Base-by-base conservation (phyloP, 371 early-diverging fungal genomes). In the Zychaea mexicana region DNA sequence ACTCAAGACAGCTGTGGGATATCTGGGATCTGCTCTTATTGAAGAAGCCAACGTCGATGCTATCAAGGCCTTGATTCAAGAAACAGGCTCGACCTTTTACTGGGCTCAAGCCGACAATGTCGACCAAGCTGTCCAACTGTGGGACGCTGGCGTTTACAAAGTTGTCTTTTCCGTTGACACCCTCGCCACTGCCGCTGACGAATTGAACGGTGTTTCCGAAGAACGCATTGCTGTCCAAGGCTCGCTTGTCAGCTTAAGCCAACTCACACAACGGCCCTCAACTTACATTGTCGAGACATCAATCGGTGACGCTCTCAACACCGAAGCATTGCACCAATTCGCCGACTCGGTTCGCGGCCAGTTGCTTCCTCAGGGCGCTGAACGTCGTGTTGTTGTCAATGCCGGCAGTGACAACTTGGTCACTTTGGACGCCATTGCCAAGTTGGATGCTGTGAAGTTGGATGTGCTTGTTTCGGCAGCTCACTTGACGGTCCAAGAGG, bases 101-200 rank as follows among this genome's bases (percentile, higher is more conserved):
- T 87, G 87, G 87, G 76, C 82, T 24, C 70, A 71, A 38, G 84
- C 84, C 42, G 63, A 57, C 27, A 66, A 70, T 30, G 68, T 79
- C 28, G 87, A 88, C 32, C 69, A 83, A 59, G 86, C 86, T 60
- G 72, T 83, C 53, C 61, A 72, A 21, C 68, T 85, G 26, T 81
- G 89, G 69, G 86, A 88, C 38, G 77, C 79, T n/a, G 89, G 90
- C 61, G 79, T 86, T 10, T 71, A 81, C 61, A 85, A 86, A 67
- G 80, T 85, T 26, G 71, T 88, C 27, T 72, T 90, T 21, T 70
- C 79, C 46, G 64, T 76, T 36, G 64, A 75, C 27, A 68, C 70
- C 17, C 78, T 73, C 62, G 57, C 60, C 7, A 22, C 65, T 33
- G 32, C 64, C 36, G 60, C 68, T 24, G 46, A 69, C 9, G 72